These are phyloP conservation scores for Biscogniauxia marginata DNA, from an alignment of 2,329 filamentous ascomycete species.

Conservation along the genomic window DNA sequence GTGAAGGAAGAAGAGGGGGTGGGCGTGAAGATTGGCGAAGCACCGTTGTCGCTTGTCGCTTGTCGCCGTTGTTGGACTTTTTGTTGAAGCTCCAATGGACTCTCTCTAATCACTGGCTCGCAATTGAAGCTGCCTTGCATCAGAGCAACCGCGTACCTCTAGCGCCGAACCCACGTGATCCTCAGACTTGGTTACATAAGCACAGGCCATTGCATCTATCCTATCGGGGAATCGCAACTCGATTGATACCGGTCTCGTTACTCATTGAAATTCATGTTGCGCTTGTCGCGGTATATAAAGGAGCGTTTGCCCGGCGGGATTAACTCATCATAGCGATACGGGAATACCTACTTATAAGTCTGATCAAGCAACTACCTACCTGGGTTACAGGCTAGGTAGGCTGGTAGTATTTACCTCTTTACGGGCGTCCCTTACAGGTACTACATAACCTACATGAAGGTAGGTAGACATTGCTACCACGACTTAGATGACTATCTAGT, in stretches of 20 bases:
- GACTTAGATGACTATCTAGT: too few species aligned
- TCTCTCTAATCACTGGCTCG: conserved; percentile 3
- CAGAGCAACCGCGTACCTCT: neutral
- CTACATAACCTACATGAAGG: too few species aligned
- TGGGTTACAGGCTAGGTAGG: neutral
- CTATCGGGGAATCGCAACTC: too few species aligned
- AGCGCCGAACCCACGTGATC: conserved; percentile 7
- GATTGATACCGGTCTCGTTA: too few species aligned
- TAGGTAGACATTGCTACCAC: too few species aligned
- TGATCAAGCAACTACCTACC: neutral
- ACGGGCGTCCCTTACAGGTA: neutral
- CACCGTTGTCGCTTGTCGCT: conserved; percentile 17
- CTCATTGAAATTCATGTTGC: too few species aligned
- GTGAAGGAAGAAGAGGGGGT: neutral
- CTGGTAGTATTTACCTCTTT: neutral
- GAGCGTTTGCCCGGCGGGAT: too few species aligned
- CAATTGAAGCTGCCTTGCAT: neutral
- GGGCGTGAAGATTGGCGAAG: conserved; percentile 9
- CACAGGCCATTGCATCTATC: too few species aligned
- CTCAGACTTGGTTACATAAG: conserved; percentile 1
- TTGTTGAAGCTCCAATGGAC: conserved; percentile 6
- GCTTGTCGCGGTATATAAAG: too few species aligned
- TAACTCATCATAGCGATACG: neutral
- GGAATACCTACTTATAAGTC: neutral
- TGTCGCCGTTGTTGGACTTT: conserved; percentile 15